Conservation (phyloP, 2,329 filamentous ascomycete genomes). For the Cercospora zeina region DNA sequence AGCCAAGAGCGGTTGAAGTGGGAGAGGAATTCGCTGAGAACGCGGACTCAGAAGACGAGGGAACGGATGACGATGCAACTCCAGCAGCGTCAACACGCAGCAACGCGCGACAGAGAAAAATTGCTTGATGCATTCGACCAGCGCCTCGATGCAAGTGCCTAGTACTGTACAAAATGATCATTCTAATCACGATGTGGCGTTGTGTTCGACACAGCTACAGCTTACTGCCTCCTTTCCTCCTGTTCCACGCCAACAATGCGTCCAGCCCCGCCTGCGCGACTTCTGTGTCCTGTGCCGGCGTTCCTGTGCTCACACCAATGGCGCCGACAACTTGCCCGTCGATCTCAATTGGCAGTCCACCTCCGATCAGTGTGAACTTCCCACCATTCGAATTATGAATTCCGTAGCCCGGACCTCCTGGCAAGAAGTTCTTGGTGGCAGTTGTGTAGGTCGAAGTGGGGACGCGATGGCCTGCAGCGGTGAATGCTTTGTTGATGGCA, state of each 20-base stretch:
- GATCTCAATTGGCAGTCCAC: conserved; percentile 54
- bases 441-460: conserved; percentile 55
- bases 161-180: conserved; percentile 4
- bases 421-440: conserved; percentile 51
- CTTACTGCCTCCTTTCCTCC: conserved; percentile 43
- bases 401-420: conserved; percentile 55
- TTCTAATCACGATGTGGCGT: not conserved
- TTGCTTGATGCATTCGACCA: conserved; percentile 29
- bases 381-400: conserved; percentile 56
- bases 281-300: conserved; percentile 56
- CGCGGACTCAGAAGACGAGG: conserved; percentile 34
- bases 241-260: conserved; percentile 45
- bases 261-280: conserved; percentile 56
- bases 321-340: conserved; percentile 55
- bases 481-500: conserved; percentile 64
- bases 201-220: conserved; percentile 31
- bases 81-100: conserved; percentile 46
- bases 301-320: conserved; percentile 57
- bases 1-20: conserved; percentile 17
- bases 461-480: conserved; percentile 56
- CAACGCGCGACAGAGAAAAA: conserved; percentile 45
- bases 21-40: conserved; percentile 24
- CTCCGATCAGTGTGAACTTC: conserved; percentile 56
- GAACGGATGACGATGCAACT: conserved; percentile 31
- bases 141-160: conserved; percentile 9